Evolutionary conservation across 371 early-diverging fungal genomes (phyloP).

Genomic region (Paraphysoderma sedebokerense): DNA sequence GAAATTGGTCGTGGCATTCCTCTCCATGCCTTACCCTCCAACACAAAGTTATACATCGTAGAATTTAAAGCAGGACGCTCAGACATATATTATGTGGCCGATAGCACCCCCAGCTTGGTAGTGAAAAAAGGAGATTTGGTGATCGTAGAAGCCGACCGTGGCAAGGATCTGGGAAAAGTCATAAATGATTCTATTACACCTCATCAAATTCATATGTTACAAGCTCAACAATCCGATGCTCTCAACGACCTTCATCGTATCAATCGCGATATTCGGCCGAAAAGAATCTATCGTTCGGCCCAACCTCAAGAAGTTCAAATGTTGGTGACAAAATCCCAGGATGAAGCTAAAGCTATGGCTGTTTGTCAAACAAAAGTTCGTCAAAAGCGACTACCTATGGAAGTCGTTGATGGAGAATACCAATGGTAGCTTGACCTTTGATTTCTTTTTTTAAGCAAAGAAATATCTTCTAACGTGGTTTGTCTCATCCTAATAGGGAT

Average conservation of each 20-base stretch:
- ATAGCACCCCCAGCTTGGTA: slow-evolving; percentile 15
- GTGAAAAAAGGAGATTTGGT: slow-evolving; percentile 56
- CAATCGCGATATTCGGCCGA: slow-evolving; percentile 49
- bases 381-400: slow-evolving; percentile 76
- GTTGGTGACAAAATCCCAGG: slow-evolving; percentile 51
- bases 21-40: slow-evolving; percentile 9
- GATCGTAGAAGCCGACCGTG: slow-evolving; percentile 92
- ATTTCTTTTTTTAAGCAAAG: background rate
- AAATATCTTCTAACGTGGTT: background rate
- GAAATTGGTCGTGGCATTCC: background rate
- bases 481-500: slow-evolving; percentile 37
- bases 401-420: slow-evolving; percentile 90
- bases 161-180: slow-evolving; percentile 82
- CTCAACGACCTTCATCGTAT: background rate
- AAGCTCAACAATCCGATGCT: slow-evolving; percentile 20
- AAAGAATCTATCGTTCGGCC: slow-evolving; percentile 75
- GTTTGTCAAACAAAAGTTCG: slow-evolving; percentile 75
- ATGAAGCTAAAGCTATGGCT: slow-evolving; percentile 71
- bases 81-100: slow-evolving; percentile 52
- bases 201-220: slow-evolving; percentile 32
- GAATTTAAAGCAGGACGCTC: slow-evolving; percentile 79
- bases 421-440: slow-evolving; percentile 65
- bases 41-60: slow-evolving; percentile 47
- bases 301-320: slow-evolving; percentile 52
- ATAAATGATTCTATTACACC: slow-evolving; percentile 36